Conservation (phyloP, 148 eudicot genomes). For the Camellia japonica region DNA sequence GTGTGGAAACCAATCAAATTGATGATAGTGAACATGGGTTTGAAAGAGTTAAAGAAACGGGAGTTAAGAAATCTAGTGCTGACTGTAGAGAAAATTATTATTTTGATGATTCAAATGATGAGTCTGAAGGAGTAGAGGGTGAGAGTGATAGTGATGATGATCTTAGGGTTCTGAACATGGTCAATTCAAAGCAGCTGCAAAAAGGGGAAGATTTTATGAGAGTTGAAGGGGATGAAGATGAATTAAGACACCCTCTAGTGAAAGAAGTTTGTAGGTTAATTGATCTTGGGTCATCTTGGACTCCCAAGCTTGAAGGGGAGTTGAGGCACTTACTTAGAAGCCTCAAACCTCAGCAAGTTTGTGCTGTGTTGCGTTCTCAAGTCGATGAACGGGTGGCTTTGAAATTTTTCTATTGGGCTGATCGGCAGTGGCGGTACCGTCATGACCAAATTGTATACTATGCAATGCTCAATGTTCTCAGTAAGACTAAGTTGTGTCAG, state of each 20-base stretch:
- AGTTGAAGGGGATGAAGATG: slow-evolving; percentile 35
- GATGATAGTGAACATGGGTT: slow-evolving; percentile 14
- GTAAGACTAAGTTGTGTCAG: slow-evolving; percentile 40
- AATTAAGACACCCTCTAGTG: slow-evolving; percentile 35
- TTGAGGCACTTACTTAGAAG: slow-evolving; percentile 32
- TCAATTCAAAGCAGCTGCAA: neutral
- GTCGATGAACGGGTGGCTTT: slow-evolving; percentile 36
- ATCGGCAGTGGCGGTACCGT: slow-evolving; percentile 43
- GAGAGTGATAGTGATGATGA: slow-evolving; percentile 12
- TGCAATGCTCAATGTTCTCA: slow-evolving; percentile 39
- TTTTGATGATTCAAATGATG: slow-evolving; percentile 19
- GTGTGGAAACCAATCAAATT: slow-evolving; percentile 14
- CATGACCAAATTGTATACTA: slow-evolving; percentile 38
- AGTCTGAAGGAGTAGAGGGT: slow-evolving; percentile 19
- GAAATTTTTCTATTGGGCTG: slow-evolving; percentile 37
- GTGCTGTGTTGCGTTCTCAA: slow-evolving; percentile 34
- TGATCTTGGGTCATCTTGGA: slow-evolving; percentile 27
- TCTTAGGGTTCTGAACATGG: slow-evolving; percentile 19
- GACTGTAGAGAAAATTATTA: slow-evolving; percentile 1
- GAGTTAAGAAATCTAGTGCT: slow-evolving; percentile 7
- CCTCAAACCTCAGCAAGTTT: slow-evolving; percentile 38
- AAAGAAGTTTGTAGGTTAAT: slow-evolving; percentile 38
- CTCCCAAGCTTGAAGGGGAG: slow-evolving; percentile 29
- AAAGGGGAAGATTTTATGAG: slow-evolving; percentile 9
- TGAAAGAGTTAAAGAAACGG: slow-evolving; percentile 16